Conservation (phyloP, 345 rosid species). For the Populus tremula region DNA sequence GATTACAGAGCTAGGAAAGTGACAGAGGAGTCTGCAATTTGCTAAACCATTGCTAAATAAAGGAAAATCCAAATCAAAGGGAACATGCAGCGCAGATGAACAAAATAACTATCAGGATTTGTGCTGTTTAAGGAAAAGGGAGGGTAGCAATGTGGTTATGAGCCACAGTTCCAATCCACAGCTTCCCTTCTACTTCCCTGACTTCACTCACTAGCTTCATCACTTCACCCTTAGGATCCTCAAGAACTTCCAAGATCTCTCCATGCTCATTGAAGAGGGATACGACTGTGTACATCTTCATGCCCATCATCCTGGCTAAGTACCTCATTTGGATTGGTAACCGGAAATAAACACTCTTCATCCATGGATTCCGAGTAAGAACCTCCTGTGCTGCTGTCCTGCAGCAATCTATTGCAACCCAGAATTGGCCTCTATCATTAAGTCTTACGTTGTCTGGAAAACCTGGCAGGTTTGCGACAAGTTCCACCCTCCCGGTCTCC, state of each 20-base stretch:
- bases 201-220: constrained; percentile 97
- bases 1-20: not conserved
- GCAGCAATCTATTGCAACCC: constrained; percentile 99
- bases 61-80: not conserved
- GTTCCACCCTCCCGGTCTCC: constrained; percentile 39
- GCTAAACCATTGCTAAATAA: not conserved
- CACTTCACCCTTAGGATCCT: constrained; percentile 75
- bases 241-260: constrained; percentile 71
- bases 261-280: constrained; percentile 62
- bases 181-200: constrained; percentile 72
- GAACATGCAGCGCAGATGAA: not conserved
- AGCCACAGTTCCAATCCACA: constrained; percentile 98
- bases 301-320: constrained; percentile 77
- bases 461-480: constrained; percentile 74
- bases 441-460: constrained; percentile 89
- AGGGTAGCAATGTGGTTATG: constrained; percentile 90
- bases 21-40: not conserved
- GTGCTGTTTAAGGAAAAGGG: constrained; percentile 44
- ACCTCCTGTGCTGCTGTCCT: constrained; percentile 77
- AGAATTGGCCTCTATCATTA: constrained; percentile 74
- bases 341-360: constrained; percentile 69
- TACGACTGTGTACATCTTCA: constrained; percentile 87
- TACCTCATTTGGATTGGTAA: constrained; percentile 62
- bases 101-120: not conserved
- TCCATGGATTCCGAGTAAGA: constrained; percentile 74